Evolutionary conservation across 306 rosid genomes (phyloP).

Genomic region (Trichosanthes truncata): DNA sequence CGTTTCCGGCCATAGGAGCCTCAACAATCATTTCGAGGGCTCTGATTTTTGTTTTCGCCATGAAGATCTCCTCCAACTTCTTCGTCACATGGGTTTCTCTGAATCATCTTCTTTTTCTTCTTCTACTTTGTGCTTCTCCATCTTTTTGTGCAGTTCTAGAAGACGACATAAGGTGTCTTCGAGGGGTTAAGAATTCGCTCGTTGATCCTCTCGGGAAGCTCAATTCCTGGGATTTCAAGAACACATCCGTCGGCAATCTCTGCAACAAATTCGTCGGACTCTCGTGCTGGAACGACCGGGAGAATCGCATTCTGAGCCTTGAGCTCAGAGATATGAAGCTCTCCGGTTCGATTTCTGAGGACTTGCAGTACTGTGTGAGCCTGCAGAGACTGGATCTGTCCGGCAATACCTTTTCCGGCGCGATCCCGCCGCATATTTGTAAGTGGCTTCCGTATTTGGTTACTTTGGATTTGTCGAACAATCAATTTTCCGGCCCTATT

Average conservation of each 20-base stretch:
- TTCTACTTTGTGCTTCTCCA: background rate
- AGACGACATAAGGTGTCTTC: slow-evolving; percentile 52
- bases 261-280: slow-evolving; percentile 59
- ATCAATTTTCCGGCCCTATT: slow-evolving; percentile 41
- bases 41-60: slow-evolving; percentile 1
- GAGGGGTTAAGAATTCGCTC: slow-evolving; percentile 29
- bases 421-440: slow-evolving; percentile 56
- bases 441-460: slow-evolving; percentile 64
- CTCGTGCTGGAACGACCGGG: slow-evolving; percentile 61
- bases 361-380: slow-evolving; percentile 46
- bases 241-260: slow-evolving; percentile 46
- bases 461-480: slow-evolving; percentile 46
- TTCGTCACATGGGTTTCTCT: background rate
- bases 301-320: slow-evolving; percentile 51
- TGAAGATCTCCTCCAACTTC: slow-evolving; percentile 3
- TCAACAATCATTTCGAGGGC: background rate
- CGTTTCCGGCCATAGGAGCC: background rate
- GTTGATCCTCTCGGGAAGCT: slow-evolving; percentile 26
- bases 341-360: slow-evolving; percentile 43
- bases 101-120: background rate
- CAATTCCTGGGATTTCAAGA: slow-evolving; percentile 42
- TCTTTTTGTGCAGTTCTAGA: slow-evolving; percentile 24
- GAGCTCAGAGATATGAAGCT: slow-evolving; percentile 41
- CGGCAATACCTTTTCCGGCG: slow-evolving; percentile 31
- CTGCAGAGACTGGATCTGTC: slow-evolving; percentile 60